Percentiles rank a stretch among this genome's conserved stretches.
Evolutionary conservation across 345 rosid genomes (phyloP).

Genomic region (Schrenkiella parvula): DNA sequence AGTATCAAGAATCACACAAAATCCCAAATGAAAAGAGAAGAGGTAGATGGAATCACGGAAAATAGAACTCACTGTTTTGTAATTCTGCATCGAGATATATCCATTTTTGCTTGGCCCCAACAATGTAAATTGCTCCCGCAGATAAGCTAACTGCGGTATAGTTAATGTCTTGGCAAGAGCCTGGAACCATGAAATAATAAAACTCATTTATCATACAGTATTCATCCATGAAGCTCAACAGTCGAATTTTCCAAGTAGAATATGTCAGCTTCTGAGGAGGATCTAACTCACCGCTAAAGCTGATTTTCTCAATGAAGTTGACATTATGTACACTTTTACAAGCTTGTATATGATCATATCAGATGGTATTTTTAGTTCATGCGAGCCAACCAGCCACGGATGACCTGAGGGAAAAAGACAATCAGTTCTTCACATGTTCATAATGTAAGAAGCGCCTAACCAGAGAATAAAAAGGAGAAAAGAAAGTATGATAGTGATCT

Average conservation of each 20-base stretch:
- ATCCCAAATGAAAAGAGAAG: not conserved
- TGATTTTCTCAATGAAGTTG: constrained; percentile 72
- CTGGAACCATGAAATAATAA: constrained; percentile 39
- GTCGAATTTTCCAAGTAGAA: not conserved
- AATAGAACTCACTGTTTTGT: constrained; percentile 56
- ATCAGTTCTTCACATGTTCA: constrained; percentile 1
- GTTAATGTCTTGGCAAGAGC: constrained; percentile 83
- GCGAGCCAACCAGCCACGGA: constrained; percentile 82
- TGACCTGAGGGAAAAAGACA: constrained; percentile 54
- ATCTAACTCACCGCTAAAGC: constrained; percentile 59
- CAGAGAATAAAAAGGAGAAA: too few species aligned
- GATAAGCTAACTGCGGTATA: constrained; percentile 67
- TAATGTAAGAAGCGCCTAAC: not conserved
- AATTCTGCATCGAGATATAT: constrained; percentile 74
- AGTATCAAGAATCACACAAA: constrained; percentile 10
- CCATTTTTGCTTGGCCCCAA: constrained; percentile 82
- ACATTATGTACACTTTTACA: constrained; percentile 63
- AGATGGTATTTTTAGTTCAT: constrained; percentile 68
- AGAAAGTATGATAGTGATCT: too few species aligned
- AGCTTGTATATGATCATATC: constrained; percentile 83
- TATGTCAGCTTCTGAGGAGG: constrained; percentile 10
- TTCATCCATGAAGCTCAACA: not conserved
- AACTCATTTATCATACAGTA: not conserved
- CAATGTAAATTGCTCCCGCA: constrained; percentile 76
- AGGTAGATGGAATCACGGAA: not conserved